phyloP scores from a whole-genome alignment of 768 basidiomycete species.

The Boletus reticulatus region DNA sequence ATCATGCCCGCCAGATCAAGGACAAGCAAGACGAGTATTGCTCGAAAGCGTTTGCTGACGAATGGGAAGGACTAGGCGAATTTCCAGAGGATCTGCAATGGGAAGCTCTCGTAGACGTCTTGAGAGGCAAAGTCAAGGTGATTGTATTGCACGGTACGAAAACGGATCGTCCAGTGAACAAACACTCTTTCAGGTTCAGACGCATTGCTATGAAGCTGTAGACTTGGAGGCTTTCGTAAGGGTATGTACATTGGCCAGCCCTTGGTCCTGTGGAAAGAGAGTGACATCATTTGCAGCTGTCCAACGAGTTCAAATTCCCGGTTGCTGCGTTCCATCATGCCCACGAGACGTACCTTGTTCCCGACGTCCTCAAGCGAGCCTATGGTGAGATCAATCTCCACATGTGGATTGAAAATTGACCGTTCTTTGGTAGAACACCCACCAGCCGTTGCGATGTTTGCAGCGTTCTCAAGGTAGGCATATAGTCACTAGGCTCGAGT shows the following conservation, averaged over 20 bases:
- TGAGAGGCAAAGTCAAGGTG: slow-evolving; percentile 76
- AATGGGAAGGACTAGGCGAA: slow-evolving; percentile 45
- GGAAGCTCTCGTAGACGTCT: slow-evolving; percentile 68
- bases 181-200: slow-evolving; percentile 36
- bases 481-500: background rate
- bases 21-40: slow-evolving; percentile 70
- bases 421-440: slow-evolving; percentile 35
- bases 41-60: slow-evolving; percentile 41
- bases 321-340: slow-evolving; percentile 79
- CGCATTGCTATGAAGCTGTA: slow-evolving; percentile 60
- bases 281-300: slow-evolving; percentile 40
- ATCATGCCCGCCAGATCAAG: slow-evolving; percentile 63
- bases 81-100: slow-evolving; percentile 72
- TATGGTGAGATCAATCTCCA: slow-evolving; percentile 42
- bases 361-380: slow-evolving; percentile 65
- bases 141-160: background rate
- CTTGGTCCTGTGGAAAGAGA: background rate
- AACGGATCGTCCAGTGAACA: background rate
- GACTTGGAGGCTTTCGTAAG: slow-evolving; percentile 68
- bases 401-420: background rate
- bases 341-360: slow-evolving; percentile 79
- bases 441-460: slow-evolving; percentile 74
- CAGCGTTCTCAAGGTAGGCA: slow-evolving; percentile 45
- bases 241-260: slow-evolving; percentile 34
- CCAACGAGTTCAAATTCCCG: slow-evolving; percentile 80